Evolutionary conservation across 2,329 filamentous ascomycete species (phyloP).

Genomic region (Delphinella strobiligena): DNA sequence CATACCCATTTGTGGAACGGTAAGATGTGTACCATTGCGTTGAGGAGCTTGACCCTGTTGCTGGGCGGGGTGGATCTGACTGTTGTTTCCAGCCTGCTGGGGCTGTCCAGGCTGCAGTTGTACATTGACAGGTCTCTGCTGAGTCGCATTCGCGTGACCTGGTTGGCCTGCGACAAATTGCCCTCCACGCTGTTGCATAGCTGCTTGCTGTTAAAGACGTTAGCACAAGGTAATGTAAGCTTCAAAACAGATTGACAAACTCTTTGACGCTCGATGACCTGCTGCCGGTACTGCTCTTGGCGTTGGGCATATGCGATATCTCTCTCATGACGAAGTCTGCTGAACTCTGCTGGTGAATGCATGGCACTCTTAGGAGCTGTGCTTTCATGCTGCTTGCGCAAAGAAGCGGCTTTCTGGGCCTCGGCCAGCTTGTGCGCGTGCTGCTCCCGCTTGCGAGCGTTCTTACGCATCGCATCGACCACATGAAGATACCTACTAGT

Average conservation of each 20-base stretch:
- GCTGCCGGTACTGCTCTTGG: slow-evolving; percentile 49
- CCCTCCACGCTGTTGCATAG: slow-evolving; percentile 13
- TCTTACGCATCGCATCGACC: slow-evolving; percentile 88
- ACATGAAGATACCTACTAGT: slow-evolving; percentile 79
- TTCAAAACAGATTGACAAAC: slow-evolving; percentile 2
- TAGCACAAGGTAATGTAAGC: too few relatives aligned
- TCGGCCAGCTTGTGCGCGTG: slow-evolving; percentile 80
- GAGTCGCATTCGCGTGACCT: background rate
- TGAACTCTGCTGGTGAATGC: slow-evolving; percentile 82
- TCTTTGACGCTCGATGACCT: slow-evolving; percentile 41
- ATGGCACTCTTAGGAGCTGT: slow-evolving; percentile 45
- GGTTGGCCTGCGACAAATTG: slow-evolving; percentile 5
- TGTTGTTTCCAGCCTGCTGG: slow-evolving; percentile 12
- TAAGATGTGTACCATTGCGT: slow-evolving; percentile 32
- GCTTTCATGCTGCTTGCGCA: slow-evolving; percentile 64
- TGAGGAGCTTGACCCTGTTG: slow-evolving; percentile 26
- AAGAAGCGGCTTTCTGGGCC: slow-evolving; percentile 52
- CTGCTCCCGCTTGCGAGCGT: slow-evolving; percentile 88
- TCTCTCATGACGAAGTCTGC: slow-evolving; percentile 73
- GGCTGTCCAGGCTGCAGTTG: slow-evolving; percentile 5
- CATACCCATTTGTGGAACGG: slow-evolving; percentile 36
- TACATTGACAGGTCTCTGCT: background rate
- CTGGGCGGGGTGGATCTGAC: background rate
- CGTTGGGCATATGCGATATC: slow-evolving; percentile 55
- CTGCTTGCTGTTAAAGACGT: slow-evolving; percentile 13